These are phyloP conservation scores for Candida sonorensis DNA, from an alignment of 805 yeast species.

Conservation along the genomic window DNA sequence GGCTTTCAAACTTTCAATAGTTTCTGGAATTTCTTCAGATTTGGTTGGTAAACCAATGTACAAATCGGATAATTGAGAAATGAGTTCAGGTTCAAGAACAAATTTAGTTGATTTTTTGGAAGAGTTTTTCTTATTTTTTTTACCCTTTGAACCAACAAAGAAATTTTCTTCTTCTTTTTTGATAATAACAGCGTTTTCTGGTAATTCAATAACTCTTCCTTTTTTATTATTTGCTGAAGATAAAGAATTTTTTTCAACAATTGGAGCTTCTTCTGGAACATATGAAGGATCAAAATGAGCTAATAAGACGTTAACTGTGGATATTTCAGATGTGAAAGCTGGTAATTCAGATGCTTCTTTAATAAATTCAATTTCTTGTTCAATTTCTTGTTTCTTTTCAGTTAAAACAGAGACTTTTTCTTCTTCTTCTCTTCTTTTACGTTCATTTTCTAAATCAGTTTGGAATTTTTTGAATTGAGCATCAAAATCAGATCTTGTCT, in stretches of 20 bases:
- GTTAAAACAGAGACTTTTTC: constrained; percentile 46
- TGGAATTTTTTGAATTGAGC: constrained; percentile 68
- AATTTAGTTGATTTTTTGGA: constrained; percentile 38
- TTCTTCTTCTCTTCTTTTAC: constrained; percentile 60
- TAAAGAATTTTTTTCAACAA: constrained; percentile 8
- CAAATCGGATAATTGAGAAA: constrained; percentile 69
- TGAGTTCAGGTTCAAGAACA: constrained; percentile 72
- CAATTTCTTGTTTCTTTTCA: constrained; percentile 44
- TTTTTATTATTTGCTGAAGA: constrained; percentile 6
- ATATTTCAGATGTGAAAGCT: constrained; percentile 77
- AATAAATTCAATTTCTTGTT: constrained; percentile 58
- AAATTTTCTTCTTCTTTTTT: constrained; percentile 56
- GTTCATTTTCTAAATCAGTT: constrained; percentile 61
- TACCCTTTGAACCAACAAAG: constrained; percentile 44
- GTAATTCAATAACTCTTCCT: constrained; percentile 51
- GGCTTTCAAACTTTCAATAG: constrained; percentile 60
- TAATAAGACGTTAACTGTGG: constrained; percentile 66
- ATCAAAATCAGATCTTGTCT: constrained; percentile 68
- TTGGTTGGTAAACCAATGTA: constrained; percentile 73
- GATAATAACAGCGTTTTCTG: constrained; percentile 56
- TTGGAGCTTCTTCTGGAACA: constrained; percentile 44
- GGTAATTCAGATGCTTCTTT: constrained; percentile 68
- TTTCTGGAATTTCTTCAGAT: constrained; percentile 59
- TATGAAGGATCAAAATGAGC: constrained; percentile 71
- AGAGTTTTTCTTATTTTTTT: constrained; percentile 44